Percentiles rank a stretch among this genome's conserved stretches.
Conservation (phyloP, 2,329 filamentous ascomycete genomes). For the Madurella mycetomatis region DNA sequence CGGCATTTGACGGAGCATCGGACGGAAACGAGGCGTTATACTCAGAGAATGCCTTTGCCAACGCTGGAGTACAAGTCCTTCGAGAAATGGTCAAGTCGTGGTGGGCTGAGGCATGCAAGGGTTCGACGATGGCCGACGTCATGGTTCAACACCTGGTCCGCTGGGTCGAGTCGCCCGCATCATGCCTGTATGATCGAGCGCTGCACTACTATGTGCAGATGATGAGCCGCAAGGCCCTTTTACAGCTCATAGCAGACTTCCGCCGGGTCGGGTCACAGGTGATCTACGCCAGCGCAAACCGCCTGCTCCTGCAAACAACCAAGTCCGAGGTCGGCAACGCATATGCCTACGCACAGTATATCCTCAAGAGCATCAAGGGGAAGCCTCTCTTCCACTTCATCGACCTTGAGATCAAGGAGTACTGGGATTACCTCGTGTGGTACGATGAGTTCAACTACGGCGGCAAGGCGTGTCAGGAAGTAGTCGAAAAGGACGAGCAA, state of each 20-base stretch:
- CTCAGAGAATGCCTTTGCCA: constrained; percentile 88
- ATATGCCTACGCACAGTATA: constrained; percentile 94
- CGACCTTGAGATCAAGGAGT: constrained; percentile 95
- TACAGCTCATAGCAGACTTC: constrained; percentile 96
- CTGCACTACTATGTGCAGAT: constrained; percentile 97
- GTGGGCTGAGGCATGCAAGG: constrained; percentile 91
- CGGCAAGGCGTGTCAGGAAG: constrained; percentile 82
- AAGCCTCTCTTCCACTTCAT: constrained; percentile 97
- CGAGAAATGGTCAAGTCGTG: constrained; percentile 98
- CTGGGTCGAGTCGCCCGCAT: constrained; percentile 92
- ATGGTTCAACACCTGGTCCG: constrained; percentile 96
- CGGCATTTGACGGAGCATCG: constrained; percentile 57
- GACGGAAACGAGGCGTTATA: constrained; percentile 68
- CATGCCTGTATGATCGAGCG: constrained; percentile 90
- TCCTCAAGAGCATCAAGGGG: constrained; percentile 92
- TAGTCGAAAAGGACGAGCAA: constrained; percentile 69
- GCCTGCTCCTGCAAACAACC: constrained; percentile 87
- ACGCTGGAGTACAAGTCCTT: constrained; percentile 81
- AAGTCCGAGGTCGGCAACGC: constrained; percentile 97
- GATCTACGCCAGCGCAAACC: constrained; percentile 87
- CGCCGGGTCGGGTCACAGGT: constrained; percentile 90
- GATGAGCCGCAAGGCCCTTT: constrained; percentile 95
- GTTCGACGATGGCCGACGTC: constrained; percentile 91
- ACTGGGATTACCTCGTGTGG: constrained; percentile 99
- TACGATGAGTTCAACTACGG: constrained; percentile 99